phyloP scores from a whole-genome alignment of 2,329 filamentous ascomycete species.

The Calonectria montana region DNA sequence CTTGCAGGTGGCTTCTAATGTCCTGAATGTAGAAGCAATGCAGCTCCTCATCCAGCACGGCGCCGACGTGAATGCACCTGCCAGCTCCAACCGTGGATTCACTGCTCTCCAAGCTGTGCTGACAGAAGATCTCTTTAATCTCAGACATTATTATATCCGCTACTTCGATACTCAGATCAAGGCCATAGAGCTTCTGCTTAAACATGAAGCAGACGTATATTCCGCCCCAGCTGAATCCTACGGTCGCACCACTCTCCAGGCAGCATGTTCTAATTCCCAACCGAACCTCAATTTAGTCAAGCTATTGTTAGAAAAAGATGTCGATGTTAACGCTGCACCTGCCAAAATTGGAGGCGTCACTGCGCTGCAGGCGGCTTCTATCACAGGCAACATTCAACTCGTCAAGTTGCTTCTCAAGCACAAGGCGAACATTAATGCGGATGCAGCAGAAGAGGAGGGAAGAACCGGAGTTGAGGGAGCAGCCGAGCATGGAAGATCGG shows the following conservation, averaged over 20 bases:
- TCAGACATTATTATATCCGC: background rate
- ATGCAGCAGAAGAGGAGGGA: background rate
- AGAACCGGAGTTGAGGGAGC: background rate
- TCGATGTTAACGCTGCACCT: background rate
- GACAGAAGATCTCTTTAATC: background rate
- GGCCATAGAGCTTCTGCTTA: background rate
- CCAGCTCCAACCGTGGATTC: background rate
- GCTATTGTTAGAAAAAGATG: background rate
- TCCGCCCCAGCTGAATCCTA: background rate
- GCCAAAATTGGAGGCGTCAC: background rate
- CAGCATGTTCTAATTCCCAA: background rate
- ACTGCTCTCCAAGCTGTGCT: background rate
- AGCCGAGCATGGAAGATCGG: background rate
- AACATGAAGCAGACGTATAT: background rate
- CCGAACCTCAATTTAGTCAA: background rate
- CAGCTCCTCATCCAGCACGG: background rate
- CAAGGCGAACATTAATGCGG: background rate
- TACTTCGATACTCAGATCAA: background rate
- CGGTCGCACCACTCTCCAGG: background rate
- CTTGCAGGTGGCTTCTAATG: background rate
- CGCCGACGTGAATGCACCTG: background rate
- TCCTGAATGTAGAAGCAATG: background rate
- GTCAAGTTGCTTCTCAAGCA: background rate
- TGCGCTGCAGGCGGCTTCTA: background rate
- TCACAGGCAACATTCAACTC: background rate